Evolutionary conservation across 2,329 filamentous ascomycete species (phyloP).

Genomic region (Blastomyces gilchristii): DNA sequence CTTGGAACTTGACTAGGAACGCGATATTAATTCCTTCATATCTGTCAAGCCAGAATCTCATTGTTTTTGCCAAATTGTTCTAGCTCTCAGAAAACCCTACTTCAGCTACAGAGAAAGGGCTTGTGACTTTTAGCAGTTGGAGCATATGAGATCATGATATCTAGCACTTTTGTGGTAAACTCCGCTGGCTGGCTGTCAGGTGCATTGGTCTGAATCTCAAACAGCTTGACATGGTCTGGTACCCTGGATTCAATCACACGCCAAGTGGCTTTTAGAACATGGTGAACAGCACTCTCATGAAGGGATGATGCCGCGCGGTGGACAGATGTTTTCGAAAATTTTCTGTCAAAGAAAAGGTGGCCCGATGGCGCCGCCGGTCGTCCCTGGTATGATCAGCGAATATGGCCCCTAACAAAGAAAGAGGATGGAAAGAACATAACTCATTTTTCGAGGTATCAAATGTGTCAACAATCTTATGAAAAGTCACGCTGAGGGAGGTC

Average conservation of each 20-base stretch:
- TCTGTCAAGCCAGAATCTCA: not conserved
- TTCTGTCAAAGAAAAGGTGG: too few species aligned
- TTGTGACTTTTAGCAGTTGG: not conserved
- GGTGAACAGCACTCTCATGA: not conserved
- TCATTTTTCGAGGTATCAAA: too few species aligned
- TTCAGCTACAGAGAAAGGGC: not conserved
- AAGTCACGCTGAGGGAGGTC: not conserved
- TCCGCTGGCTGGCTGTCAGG: not conserved
- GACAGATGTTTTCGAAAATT: too few species aligned
- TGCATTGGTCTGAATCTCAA: not conserved
- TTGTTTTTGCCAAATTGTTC: not conserved
- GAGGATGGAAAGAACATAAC: too few species aligned
- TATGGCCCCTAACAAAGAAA: too few species aligned
- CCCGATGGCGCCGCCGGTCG: too few species aligned
- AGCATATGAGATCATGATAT: not conserved
- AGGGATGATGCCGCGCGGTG: not conserved
- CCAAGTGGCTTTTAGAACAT: not conserved
- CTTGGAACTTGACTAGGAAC: not conserved
- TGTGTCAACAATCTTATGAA: too few species aligned
- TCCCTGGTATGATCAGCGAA: too few species aligned
- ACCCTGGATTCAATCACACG: not conserved
- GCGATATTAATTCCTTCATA: not conserved
- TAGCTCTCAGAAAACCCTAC: not conserved
- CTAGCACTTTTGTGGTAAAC: not conserved
- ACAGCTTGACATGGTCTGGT: not conserved